Percentiles rank a stretch among this genome's conserved stretches.
These are phyloP conservation scores for Colletotrichum agaves DNA, from an alignment of 2,329 filamentous ascomycete genomes.

Conservation along the genomic window DNA sequence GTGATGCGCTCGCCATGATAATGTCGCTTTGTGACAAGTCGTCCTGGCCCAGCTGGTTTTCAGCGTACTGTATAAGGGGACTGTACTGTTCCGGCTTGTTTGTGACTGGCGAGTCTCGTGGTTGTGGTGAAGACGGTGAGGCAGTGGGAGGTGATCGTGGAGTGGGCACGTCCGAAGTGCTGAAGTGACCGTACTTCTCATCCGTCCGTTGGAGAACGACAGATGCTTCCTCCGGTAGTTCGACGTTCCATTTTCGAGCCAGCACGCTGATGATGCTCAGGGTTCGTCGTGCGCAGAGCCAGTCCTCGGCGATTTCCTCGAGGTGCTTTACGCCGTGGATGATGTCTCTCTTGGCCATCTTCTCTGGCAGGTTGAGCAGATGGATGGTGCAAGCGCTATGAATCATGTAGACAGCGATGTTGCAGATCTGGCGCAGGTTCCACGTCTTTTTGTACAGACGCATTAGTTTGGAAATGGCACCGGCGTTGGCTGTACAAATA, in stretches of 20 bases:
- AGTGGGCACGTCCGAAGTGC: conserved; percentile 68
- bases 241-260: conserved; percentile 88
- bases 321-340: conserved; percentile 90
- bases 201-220: conserved; percentile 82
- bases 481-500: conserved; percentile 89
- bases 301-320: conserved; percentile 95
- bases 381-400: conserved; percentile 97
- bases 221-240: conserved; percentile 85
- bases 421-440: conserved; percentile 92
- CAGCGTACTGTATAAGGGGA: conserved; percentile 48
- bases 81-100: conserved; percentile 48
- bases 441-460: conserved; percentile 93
- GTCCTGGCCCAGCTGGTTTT: conserved; percentile 43
- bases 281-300: conserved; percentile 88
- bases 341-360: conserved; percentile 88
- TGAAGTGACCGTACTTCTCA: conserved; percentile 80
- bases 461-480: conserved; percentile 92
- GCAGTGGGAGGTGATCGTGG: conserved; percentile 52
- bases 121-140: conserved; percentile 45
- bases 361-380: conserved; percentile 90
- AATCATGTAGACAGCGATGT: conserved; percentile 94
- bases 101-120: conserved; percentile 31
- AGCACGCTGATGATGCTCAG: conserved; percentile 87
- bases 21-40: conserved; percentile 42
- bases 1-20: conserved; percentile 41